Evolutionary conservation across 495 filamentous ascomycete species (phyloP).

Genomic region (Tetracladium setigerum): DNA sequence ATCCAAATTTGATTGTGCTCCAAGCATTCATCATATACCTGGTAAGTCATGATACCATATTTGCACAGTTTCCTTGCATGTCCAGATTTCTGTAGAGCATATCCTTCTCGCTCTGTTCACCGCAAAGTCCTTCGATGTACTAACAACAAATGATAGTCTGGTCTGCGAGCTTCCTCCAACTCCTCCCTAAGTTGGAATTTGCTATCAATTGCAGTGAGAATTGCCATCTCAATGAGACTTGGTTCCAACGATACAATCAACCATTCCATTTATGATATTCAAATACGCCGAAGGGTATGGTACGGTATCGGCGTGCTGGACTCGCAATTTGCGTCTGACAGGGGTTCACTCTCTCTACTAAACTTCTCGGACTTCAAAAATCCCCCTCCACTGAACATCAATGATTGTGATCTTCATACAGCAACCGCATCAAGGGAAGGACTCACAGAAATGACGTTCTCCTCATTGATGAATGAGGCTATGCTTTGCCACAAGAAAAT

Average conservation of each 20-base stretch:
- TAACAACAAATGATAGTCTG: background rate
- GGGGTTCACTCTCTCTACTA: background rate
- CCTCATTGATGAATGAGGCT: background rate
- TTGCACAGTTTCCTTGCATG: too few species aligned
- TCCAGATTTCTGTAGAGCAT: too few species aligned
- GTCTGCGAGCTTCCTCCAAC: background rate
- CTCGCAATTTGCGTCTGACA: background rate
- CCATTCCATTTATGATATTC: background rate
- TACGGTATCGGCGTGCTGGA: background rate
- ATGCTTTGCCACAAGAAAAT: slow-evolving; percentile 1
- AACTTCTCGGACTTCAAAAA: background rate
- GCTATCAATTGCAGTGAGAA: background rate
- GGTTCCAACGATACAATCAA: background rate
- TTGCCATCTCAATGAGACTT: background rate
- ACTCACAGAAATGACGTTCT: background rate
- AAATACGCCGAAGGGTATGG: background rate
- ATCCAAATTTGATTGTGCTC: background rate
- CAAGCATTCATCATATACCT: slow-evolving; percentile 1
- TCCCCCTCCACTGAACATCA: background rate
- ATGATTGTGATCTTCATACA: background rate
- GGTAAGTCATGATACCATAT: background rate
- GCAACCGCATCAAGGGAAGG: background rate
- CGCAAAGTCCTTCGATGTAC: too few species aligned
- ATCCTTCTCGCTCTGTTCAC: too few species aligned
- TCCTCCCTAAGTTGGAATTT: background rate